Base-by-base conservation (phyloP, 371 early-diverging fungal genomes). In the Haplosporangium sp. region DNA sequence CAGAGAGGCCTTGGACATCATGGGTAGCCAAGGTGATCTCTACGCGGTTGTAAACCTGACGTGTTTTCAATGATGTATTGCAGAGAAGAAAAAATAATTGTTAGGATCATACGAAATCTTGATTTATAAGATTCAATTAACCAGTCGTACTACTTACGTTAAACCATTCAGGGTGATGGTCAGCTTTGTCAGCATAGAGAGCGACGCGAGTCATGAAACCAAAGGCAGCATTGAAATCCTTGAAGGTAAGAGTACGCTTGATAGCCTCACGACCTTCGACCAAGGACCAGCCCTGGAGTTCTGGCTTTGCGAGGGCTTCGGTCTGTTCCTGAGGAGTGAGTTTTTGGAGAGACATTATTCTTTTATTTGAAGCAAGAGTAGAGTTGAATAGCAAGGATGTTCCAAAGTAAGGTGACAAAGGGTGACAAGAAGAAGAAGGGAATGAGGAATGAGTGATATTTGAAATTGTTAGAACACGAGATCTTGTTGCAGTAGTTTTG, bases 81-180 rank as follows among this genome's bases (percentile, higher is more conserved):
- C 1, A 0, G 38, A 57, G 6, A 57, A 57, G 57, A 63, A 0
- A 57, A 45, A 27, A 48, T 7, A 69, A 20, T 13, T n/a, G 40
- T 27, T 1, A 27, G 27, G 27, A 27, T 27, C 27, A 1, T 27
- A 27, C 27, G 27, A 27, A 27, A 27, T 27, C 27, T 27, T 27
- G 27, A 27, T 27, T 27, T 27, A 27, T 27, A 27, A 27, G 27
- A 27, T 27, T 27, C 27, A 27, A 27, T 1, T 27, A 27, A 1
- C 4, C 15, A 4, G 50, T 50, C n/a, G 19, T 2, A 40, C 0
- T 34, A 68, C 84, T 81, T 87, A 94, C 94, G 82, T 96, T 96
- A 74, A 94, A 94, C 96, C 96, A 96, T 83, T 96, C 96, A 10
- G 98, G 98, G 75, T 98, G 98, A 82, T 98, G 98, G 76, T 96